Conservation (phyloP, 2,329 filamentous ascomycete genomes). For the Leptosphaerulina australis region DNA sequence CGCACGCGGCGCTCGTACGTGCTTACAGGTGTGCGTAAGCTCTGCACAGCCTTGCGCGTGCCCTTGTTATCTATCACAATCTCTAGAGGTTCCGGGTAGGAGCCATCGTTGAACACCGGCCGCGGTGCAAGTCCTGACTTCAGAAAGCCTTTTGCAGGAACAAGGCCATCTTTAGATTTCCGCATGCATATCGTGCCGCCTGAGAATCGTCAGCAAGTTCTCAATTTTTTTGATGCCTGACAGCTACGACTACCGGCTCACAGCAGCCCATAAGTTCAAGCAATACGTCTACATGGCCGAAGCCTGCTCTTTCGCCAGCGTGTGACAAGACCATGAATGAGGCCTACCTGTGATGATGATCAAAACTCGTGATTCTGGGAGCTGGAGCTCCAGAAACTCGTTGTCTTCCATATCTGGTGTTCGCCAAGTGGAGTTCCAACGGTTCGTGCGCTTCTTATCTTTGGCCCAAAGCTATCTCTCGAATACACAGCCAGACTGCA, state of each 20-base stretch:
- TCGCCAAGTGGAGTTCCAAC: not conserved
- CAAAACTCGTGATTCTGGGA: slow-evolving; percentile 78
- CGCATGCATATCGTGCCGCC: slow-evolving; percentile 89
- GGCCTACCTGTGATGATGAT: slow-evolving; percentile 82
- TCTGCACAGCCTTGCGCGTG: slow-evolving; percentile 63
- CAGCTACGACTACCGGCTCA: no score
- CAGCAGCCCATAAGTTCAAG: no score
- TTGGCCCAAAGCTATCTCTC: slow-evolving; percentile 16
- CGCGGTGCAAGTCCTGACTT: slow-evolving; percentile 80
- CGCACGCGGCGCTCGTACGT: slow-evolving; percentile 80
- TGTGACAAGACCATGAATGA: not conserved
- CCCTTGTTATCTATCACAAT: slow-evolving; percentile 60
- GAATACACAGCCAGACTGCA: not conserved
- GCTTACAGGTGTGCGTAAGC: slow-evolving; percentile 78
- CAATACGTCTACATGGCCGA: no score
- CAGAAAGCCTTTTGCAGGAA: slow-evolving; percentile 76
- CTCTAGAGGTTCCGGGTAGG: slow-evolving; percentile 61
- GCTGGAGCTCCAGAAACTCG: slow-evolving; percentile 37
- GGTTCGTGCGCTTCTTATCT: not conserved
- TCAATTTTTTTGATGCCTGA: not conserved
- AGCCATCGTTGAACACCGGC: slow-evolving; percentile 83
- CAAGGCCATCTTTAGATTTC: slow-evolving; percentile 76
- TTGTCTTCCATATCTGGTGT: slow-evolving; percentile 12
- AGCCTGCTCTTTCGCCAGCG: not conserved
- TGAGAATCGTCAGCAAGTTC: slow-evolving; percentile 20